Conservation (phyloP, 345 rosid species). For the Syzygium grande region DNA sequence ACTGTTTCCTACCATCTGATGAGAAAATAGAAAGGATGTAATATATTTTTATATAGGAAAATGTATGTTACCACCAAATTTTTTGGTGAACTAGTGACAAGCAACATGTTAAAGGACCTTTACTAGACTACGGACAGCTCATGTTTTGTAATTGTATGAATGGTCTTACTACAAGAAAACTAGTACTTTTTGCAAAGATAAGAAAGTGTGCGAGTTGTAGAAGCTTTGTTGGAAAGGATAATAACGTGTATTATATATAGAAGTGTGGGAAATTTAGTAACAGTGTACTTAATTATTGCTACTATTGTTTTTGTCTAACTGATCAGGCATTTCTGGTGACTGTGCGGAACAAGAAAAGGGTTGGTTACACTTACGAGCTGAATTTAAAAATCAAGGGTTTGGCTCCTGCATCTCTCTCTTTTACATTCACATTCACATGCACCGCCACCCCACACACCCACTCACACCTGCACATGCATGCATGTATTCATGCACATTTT, state of each 20-base stretch:
- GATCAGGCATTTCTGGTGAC: slow-evolving; percentile 85
- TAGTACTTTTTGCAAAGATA: not conserved
- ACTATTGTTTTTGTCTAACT: not conserved
- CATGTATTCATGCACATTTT: not conserved
- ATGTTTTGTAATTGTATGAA: not conserved
- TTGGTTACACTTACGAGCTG: slow-evolving; percentile 80
- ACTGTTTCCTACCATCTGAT: not conserved
- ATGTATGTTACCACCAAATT: not conserved
- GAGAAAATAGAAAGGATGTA: not conserved
- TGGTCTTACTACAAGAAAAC: not conserved
- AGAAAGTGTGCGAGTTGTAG: not conserved
- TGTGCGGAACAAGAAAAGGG: slow-evolving; percentile 83
- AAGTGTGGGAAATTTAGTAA: not conserved
- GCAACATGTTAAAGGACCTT: not conserved
- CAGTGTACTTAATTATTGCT: not conserved
- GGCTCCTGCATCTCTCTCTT: not conserved
- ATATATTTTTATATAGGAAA: not conserved
- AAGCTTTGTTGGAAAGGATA: not conserved
- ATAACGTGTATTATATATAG: not conserved
- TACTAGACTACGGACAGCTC: not conserved
- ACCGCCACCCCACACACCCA: not conserved
- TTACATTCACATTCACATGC: not conserved
- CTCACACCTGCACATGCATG: not conserved
- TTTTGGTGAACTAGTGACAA: not conserved
- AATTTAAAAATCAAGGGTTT: slow-evolving; percentile 70